These are phyloP conservation scores for Oryza longistaminata DNA, from an alignment of 176 grass and related monocot genomes.

Conservation along the genomic window DNA sequence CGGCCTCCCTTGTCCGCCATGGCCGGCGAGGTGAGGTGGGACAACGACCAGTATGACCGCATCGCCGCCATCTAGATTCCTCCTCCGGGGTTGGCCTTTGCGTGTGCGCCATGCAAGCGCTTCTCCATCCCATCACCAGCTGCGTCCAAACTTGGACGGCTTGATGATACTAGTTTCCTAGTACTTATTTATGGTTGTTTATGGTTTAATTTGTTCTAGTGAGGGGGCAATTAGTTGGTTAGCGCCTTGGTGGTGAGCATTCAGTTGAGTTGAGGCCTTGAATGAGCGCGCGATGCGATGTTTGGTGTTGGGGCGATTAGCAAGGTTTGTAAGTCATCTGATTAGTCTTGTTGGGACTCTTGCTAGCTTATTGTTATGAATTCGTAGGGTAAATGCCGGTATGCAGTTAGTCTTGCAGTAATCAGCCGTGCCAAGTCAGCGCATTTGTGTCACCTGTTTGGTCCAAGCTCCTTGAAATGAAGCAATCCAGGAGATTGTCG, in stretches of 20 bases:
- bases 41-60: too few species aligned
- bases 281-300: background rate
- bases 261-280: background rate
- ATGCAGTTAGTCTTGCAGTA: background rate
- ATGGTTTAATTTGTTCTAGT: slow-evolving; percentile 15
- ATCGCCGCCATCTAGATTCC: too few species aligned
- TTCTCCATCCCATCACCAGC: background rate
- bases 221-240: background rate
- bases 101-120: slow-evolving; percentile 40
- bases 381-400: background rate
- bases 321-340: background rate
- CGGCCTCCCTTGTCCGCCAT: too few species aligned
- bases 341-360: background rate
- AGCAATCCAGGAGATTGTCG: background rate
- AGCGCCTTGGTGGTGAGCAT: background rate
- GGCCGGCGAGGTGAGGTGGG: too few species aligned
- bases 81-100: slow-evolving; percentile 16
- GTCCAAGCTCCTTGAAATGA: background rate
- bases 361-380: background rate
- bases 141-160: too few species aligned
- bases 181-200: background rate
- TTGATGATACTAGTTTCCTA: background rate
- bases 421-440: background rate
- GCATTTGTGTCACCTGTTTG: background rate
- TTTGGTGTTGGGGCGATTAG: background rate